Conservation (phyloP, 1,284 basidiomycete genomes). For the Exobasidium cylindrosporum region DNA sequence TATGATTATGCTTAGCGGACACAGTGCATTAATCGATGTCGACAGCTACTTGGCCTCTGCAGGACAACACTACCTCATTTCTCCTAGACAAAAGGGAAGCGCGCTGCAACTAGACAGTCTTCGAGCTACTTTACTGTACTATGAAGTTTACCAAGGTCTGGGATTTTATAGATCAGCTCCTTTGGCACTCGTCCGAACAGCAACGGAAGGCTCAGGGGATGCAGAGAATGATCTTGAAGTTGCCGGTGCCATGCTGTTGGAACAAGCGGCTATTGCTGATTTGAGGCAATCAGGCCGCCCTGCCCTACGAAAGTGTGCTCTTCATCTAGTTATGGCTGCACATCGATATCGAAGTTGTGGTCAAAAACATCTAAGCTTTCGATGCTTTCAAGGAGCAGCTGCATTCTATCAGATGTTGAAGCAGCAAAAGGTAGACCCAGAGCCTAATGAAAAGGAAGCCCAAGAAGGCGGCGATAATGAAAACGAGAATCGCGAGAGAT, state of each 20-base stretch:
- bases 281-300: constrained; percentile 50
- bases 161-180: constrained; percentile 29
- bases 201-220: constrained; percentile 12
- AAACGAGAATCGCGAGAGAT: constrained; percentile 1
- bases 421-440: constrained; percentile 55
- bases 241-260: constrained; percentile 59
- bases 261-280: constrained; percentile 60
- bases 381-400: constrained; percentile 34
- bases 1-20: constrained; percentile 31
- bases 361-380: constrained; percentile 50
- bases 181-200: constrained; percentile 33
- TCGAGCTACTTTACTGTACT: constrained; percentile 43
- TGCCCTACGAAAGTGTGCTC: constrained; percentile 57
- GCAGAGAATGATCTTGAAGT: constrained; percentile 57
- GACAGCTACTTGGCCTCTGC: constrained; percentile 37
- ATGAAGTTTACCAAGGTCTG: constrained; percentile 37
- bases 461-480: constrained; percentile 7
- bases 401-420: constrained; percentile 24
- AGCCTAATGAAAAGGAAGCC: too few species aligned
- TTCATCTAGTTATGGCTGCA: constrained; percentile 60
- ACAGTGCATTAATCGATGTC: constrained; percentile 32
- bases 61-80: constrained; percentile 13
- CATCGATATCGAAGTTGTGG: constrained; percentile 61
- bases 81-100: constrained; percentile 3
- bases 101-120: constrained; percentile 26